phyloP scores from a whole-genome alignment of 2,329 filamentous ascomycete genomes.

The Endothia cerciana region DNA sequence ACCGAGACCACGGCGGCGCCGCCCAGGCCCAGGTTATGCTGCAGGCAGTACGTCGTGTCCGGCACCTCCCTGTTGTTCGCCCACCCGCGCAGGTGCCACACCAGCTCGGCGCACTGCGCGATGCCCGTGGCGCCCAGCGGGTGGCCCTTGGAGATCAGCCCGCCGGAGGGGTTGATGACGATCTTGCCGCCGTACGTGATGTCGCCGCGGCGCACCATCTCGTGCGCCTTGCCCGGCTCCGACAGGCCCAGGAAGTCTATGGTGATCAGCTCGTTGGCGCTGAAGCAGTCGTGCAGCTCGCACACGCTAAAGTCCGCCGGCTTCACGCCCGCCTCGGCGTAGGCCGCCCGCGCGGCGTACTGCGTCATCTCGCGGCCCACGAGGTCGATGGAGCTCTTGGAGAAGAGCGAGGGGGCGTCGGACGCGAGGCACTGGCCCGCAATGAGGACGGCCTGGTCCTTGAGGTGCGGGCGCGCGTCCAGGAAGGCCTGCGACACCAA shows the following conservation, averaged over 20 bases:
- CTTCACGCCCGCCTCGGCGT: slow-evolving; percentile 72
- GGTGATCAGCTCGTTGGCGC: slow-evolving; percentile 88
- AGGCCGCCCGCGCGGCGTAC: slow-evolving; percentile 70
- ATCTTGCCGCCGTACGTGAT: slow-evolving; percentile 88
- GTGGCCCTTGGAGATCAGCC: slow-evolving; percentile 94
- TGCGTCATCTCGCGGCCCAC: slow-evolving; percentile 87
- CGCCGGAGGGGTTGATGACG: slow-evolving; percentile 91
- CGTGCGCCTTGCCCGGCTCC: slow-evolving; percentile 82
- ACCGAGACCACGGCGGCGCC: slow-evolving; percentile 90
- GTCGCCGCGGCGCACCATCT: slow-evolving; percentile 82
- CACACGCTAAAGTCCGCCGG: slow-evolving; percentile 77
- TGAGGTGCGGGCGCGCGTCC: slow-evolving; percentile 80
- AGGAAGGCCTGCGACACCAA: slow-evolving; percentile 89
- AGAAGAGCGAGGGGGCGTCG: slow-evolving; percentile 80
- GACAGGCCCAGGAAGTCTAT: slow-evolving; percentile 85
- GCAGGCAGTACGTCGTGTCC: slow-evolving; percentile 73
- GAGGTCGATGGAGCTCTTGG: slow-evolving; percentile 79
- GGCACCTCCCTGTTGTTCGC: slow-evolving; percentile 82
- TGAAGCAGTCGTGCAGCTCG: slow-evolving; percentile 97
- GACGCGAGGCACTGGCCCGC: slow-evolving; percentile 89
- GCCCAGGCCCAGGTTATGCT: slow-evolving; percentile 92
- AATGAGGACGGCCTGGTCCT: slow-evolving; percentile 81
- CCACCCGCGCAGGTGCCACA: slow-evolving; percentile 96
- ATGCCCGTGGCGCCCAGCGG: slow-evolving; percentile 93
- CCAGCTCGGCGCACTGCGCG: slow-evolving; percentile 91